These are phyloP conservation scores for Chrysoporthe puriensis DNA, from an alignment of 2,329 filamentous ascomycete genomes.

Conservation along the genomic window DNA sequence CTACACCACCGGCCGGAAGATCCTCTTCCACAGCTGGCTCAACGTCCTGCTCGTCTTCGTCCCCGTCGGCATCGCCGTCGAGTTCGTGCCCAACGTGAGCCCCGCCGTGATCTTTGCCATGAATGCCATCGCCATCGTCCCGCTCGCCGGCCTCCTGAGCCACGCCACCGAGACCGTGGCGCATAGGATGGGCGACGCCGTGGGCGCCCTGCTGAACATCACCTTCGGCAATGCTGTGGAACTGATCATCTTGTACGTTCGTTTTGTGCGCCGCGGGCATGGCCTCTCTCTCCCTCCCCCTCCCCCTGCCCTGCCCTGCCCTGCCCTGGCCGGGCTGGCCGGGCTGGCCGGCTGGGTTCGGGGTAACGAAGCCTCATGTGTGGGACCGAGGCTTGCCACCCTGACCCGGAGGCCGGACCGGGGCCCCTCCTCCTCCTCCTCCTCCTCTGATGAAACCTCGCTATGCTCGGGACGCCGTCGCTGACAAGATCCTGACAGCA, in stretches of 20 bases:
- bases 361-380: slow-evolving; percentile 4
- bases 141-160: slow-evolving; percentile 59
- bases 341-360: background rate
- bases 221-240: slow-evolving; percentile 67
- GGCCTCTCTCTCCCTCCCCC: background rate
- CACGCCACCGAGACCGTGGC: slow-evolving; percentile 65
- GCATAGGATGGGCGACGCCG: slow-evolving; percentile 58
- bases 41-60: slow-evolving; percentile 72
- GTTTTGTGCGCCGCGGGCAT: background rate
- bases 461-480: background rate
- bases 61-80: slow-evolving; percentile 66
- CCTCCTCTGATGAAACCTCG: background rate
- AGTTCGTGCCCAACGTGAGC: slow-evolving; percentile 41
- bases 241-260: slow-evolving; percentile 56
- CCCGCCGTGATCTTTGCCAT: slow-evolving; percentile 59
- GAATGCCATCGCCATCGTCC: slow-evolving; percentile 65
- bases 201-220: slow-evolving; percentile 64
- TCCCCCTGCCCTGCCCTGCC: too few relatives aligned
- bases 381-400: slow-evolving; percentile 9
- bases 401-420: background rate
- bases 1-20: slow-evolving; percentile 59
- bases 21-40: slow-evolving; percentile 70
- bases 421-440: background rate
- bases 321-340: too few relatives aligned
- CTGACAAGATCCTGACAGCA: slow-evolving; percentile 44